Evolutionary conservation across 2,329 filamentous ascomycete species (phyloP).

Genomic region (Biscogniauxia sp.): DNA sequence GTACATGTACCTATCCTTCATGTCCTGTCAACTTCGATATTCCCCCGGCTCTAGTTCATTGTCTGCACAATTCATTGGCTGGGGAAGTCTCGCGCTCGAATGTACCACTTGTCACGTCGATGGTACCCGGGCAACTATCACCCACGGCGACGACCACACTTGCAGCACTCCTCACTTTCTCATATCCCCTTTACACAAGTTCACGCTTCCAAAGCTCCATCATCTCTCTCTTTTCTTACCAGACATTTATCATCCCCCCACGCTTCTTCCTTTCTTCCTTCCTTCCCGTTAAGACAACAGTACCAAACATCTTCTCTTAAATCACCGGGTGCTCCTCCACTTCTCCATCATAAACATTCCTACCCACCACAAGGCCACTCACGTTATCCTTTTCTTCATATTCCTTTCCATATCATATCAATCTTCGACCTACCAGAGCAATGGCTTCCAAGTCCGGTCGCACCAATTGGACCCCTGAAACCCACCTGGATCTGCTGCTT

Average conservation of each 20-base stretch:
- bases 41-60: neutral
- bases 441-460: conserved; percentile 11
- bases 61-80: conserved; percentile 22
- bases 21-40: conserved; percentile 27
- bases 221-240: neutral
- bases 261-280: neutral
- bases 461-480: conserved; percentile 28
- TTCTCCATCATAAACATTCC: neutral
- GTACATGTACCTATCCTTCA: conserved; percentile 17
- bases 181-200: neutral
- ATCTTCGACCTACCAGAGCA: neutral
- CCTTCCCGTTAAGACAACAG: neutral
- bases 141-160: neutral
- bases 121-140: neutral
- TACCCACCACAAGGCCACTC: neutral
- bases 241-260: neutral
- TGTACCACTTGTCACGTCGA: neutral
- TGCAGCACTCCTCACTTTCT: neutral
- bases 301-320: neutral
- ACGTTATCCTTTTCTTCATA: neutral
- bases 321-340: neutral
- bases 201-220: neutral
- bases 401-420: neutral
- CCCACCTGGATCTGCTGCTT: conserved; percentile 40
- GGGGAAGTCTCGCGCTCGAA: conserved; percentile 7